Percentiles rank a stretch among this genome's conserved stretches.
Conservation (phyloP, 129 eudicot species). For the Lonicera japonica region DNA sequence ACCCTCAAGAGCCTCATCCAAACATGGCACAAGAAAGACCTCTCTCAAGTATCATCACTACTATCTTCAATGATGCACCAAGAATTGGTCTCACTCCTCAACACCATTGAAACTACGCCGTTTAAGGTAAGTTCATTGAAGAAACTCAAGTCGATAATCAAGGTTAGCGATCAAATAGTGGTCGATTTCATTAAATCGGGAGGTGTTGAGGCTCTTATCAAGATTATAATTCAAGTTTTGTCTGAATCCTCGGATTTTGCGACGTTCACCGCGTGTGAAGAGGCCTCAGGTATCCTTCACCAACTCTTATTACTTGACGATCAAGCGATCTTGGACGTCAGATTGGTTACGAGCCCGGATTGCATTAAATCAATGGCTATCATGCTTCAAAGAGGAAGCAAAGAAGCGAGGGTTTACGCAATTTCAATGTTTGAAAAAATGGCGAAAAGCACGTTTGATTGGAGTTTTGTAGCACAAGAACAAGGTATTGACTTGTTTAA, state of each 20-base stretch:
- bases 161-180: slow-evolving; percentile 43
- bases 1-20: slow-evolving; percentile 72
- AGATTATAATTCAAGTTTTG: slow-evolving; percentile 44
- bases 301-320: slow-evolving; percentile 30
- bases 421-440: slow-evolving; percentile 48
- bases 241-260: slow-evolving; percentile 55
- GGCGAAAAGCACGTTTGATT: slow-evolving; percentile 34
- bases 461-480: slow-evolving; percentile 39
- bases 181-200: slow-evolving; percentile 45
- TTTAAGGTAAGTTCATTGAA: slow-evolving; percentile 59
- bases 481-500: slow-evolving; percentile 68
- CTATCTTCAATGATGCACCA: slow-evolving; percentile 32
- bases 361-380: slow-evolving; percentile 51
- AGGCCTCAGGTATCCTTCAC: slow-evolving; percentile 55
- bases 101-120: slow-evolving; percentile 50
- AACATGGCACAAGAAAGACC: slow-evolving; percentile 35
- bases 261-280: slow-evolving; percentile 69
- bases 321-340: slow-evolving; percentile 26
- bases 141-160: slow-evolving; percentile 44
- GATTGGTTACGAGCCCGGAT: slow-evolving; percentile 39
- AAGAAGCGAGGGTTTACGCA: slow-evolving; percentile 56
- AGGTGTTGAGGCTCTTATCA: slow-evolving; percentile 56
- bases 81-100: slow-evolving; percentile 45
- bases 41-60: slow-evolving; percentile 1
- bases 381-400: slow-evolving; percentile 68